A percentile compares a stretch with the other conserved stretches of the same genome.
These are phyloP conservation scores for Leccinum ochraceum DNA, from an alignment of 768 basidiomycete genomes.

Conservation along the genomic window DNA sequence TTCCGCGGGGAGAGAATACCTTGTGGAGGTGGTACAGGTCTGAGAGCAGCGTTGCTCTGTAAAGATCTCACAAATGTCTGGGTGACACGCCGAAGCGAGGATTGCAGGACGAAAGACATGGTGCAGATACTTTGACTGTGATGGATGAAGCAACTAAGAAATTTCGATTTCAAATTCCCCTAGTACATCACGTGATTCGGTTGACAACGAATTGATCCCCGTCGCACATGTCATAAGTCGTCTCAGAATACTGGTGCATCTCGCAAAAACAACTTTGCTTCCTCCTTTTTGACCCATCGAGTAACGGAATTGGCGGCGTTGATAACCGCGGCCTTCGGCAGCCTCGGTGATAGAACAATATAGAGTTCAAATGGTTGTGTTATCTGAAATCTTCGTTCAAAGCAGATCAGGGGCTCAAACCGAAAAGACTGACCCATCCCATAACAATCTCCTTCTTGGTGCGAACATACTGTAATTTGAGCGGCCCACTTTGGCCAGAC, in stretches of 20 bases:
- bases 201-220: not conserved
- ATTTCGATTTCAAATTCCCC: constrained; percentile 9
- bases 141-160: not conserved
- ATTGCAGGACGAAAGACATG: constrained; percentile 26
- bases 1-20: constrained; percentile 13
- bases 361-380: constrained; percentile 95
- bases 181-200: constrained; percentile 22
- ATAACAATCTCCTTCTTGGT: constrained; percentile 87
- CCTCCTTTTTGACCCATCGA: constrained; percentile 91
- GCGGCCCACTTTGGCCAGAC: constrained; percentile 74
- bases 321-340: constrained; percentile 88
- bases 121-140: not conserved
- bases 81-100: constrained; percentile 19
- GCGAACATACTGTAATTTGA: constrained; percentile 86
- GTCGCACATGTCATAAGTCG: no score
- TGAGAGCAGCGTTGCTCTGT: constrained; percentile 31
- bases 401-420: not conserved
- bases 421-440: constrained; percentile 76
- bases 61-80: constrained; percentile 29
- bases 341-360: constrained; percentile 71
- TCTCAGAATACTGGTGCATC: constrained; percentile 86
- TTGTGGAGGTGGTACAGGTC: constrained; percentile 25
- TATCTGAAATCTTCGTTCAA: constrained; percentile 51
- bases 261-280: constrained; percentile 74
- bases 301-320: constrained; percentile 88